A percentile compares a stretch with the other conserved stretches of the same genome.
Evolutionary conservation across 2,329 filamentous ascomycete genomes (phyloP).

Genomic region (Sphaerostilbella broomeana): DNA sequence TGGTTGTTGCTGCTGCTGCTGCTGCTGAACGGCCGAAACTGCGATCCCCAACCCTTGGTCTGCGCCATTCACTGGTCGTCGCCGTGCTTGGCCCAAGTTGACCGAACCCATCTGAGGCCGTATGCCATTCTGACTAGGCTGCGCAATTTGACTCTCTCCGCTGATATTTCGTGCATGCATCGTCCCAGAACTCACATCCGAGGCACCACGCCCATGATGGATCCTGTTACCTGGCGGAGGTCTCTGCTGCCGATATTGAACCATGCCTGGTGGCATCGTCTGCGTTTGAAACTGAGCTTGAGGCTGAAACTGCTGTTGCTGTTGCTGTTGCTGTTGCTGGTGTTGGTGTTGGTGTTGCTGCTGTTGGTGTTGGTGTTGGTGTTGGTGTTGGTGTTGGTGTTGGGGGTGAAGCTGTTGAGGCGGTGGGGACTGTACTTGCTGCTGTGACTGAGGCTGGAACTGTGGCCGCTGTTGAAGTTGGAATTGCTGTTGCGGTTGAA

Average conservation of each 20-base stretch:
- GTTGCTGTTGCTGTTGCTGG: too few relatives aligned
- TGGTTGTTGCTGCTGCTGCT: too few relatives aligned
- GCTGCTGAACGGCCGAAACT: too few relatives aligned
- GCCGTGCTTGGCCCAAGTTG: too few relatives aligned
- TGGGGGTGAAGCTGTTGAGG: background rate
- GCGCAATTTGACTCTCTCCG: background rate
- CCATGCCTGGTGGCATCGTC: background rate
- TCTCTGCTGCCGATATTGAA: background rate
- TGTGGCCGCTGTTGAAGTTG: constrained; percentile 1
- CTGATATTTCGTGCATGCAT: background rate
- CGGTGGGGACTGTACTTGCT: background rate
- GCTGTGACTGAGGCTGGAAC: background rate
- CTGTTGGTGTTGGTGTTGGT: too few relatives aligned
- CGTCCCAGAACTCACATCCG: background rate
- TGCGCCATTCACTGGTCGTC: too few relatives aligned
- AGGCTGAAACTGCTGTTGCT: too few relatives aligned
- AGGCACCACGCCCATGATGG: background rate
- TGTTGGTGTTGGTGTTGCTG: too few relatives aligned
- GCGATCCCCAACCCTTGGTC: too few relatives aligned
- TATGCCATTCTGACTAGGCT: background rate
- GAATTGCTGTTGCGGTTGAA: background rate
- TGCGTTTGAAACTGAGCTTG: background rate
- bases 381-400: too few relatives aligned
- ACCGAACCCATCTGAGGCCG: too few relatives aligned
- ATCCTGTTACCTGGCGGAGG: background rate